These are phyloP conservation scores for Clonostachys rhizophaga DNA, from an alignment of 2,329 filamentous ascomycete species.

Conservation along the genomic window DNA sequence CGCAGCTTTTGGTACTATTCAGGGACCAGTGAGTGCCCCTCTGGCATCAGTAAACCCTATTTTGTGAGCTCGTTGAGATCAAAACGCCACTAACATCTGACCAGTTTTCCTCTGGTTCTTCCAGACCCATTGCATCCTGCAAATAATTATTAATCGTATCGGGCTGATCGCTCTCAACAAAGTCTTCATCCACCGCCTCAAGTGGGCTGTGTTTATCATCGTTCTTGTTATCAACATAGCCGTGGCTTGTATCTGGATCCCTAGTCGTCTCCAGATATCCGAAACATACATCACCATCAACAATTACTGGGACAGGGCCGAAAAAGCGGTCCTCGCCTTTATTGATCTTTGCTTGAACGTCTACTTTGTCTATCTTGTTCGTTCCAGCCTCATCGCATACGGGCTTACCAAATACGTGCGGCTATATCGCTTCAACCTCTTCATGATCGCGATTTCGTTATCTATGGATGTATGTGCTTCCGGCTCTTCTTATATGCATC, in stretches of 20 bases:
- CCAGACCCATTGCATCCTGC: constrained; percentile 36
- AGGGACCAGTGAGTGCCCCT: too few species aligned
- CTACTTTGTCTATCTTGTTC: constrained; percentile 39
- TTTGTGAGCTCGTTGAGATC: neutral
- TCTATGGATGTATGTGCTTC: constrained; percentile 12
- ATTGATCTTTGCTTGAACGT: constrained; percentile 39
- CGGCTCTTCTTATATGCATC: too few species aligned
- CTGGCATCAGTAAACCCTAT: neutral
- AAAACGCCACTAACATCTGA: constrained; percentile 1
- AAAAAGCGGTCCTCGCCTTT: constrained; percentile 39
- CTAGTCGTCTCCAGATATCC: constrained; percentile 33
- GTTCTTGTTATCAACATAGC: constrained; percentile 40
- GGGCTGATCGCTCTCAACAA: constrained; percentile 34
- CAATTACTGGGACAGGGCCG: constrained; percentile 40
- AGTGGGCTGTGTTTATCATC: constrained; percentile 33
- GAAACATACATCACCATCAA: constrained; percentile 34
- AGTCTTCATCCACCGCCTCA: constrained; percentile 26
- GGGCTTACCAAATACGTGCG: constrained; percentile 42
- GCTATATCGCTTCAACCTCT: constrained; percentile 30
- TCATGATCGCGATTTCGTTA: constrained; percentile 19
- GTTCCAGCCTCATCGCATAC: constrained; percentile 35
- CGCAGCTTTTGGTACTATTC: too few species aligned
- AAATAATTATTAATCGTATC: constrained; percentile 48
- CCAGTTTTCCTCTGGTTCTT: constrained; percentile 15
- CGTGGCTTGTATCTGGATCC: constrained; percentile 46